Evolutionary conservation across 2,329 filamentous ascomycete species (phyloP).

Genomic region (Akanthomyces uredinophilus): DNA sequence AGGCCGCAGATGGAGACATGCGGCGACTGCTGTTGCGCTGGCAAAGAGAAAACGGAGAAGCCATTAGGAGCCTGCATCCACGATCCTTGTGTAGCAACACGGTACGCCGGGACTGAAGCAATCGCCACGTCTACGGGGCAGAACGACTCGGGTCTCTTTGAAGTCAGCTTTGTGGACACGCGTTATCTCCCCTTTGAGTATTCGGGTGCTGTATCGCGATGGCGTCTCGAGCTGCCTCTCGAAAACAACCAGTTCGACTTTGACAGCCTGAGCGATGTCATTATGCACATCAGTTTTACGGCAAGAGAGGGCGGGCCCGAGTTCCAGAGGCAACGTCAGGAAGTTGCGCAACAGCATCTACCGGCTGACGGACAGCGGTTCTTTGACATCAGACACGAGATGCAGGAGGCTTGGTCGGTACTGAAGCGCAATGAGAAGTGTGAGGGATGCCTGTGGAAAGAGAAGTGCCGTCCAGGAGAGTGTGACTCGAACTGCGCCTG

Average conservation of each 20-base stretch:
- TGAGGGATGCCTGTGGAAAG: not conserved
- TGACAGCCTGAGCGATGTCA: conserved; percentile 28
- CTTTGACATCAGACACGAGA: conserved; percentile 11
- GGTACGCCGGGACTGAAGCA: conserved; percentile 11
- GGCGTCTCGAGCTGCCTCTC: conserved; percentile 28
- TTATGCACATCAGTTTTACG: conserved; percentile 33
- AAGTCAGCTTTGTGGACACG: conserved; percentile 26
- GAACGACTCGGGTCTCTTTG: conserved; percentile 30
- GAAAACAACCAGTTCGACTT: conserved; percentile 28
- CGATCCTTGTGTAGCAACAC: conserved; percentile 6
- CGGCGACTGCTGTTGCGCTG: not conserved
- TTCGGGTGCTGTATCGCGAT: conserved; percentile 29
- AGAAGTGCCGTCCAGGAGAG: not conserved
- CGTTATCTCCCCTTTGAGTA: conserved; percentile 34
- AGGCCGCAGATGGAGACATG: not conserved
- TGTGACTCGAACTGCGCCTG: not conserved
- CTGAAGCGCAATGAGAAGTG: not conserved
- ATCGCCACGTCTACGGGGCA: conserved; percentile 14
- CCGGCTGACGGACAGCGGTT: conserved; percentile 2
- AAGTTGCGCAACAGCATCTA: conserved; percentile 5
- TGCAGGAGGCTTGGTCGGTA: conserved; percentile 7
- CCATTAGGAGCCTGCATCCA: not conserved
- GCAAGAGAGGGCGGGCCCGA: conserved; percentile 25
- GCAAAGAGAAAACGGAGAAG: not conserved
- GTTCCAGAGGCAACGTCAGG: not conserved